A percentile compares a stretch with the other conserved stretches of the same genome.
Evolutionary conservation across 1,284 basidiomycete genomes (phyloP).

Genomic region (Trametes hirsuta): DNA sequence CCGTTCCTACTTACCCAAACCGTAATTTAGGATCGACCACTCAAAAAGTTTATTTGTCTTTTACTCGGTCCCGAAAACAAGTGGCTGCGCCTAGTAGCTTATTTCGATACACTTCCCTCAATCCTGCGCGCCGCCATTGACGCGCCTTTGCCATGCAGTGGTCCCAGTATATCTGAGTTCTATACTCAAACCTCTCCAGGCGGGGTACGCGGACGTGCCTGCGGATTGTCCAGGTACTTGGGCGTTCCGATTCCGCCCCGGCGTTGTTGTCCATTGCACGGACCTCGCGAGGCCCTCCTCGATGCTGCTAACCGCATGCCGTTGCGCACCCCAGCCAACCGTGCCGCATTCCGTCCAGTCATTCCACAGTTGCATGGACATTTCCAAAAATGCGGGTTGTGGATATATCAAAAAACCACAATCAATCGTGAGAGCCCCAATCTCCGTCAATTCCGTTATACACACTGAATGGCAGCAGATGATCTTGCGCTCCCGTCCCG

Average conservation of each 20-base stretch:
- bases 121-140: not conserved
- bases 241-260: not conserved
- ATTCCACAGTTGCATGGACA: too few relatives aligned
- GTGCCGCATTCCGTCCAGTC: too few relatives aligned
- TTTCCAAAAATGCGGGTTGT: not conserved
- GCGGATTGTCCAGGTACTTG: constrained; percentile 2
- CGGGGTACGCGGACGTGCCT: not conserved
- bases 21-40: not conserved
- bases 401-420: not conserved
- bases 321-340: too few relatives aligned
- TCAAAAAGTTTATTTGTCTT: not conserved
- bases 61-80: not conserved
- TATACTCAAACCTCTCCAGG: not conserved
- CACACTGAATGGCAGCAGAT: constrained; percentile 6
- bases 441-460: constrained; percentile 12
- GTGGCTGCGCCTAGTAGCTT: not conserved
- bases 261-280: not conserved
- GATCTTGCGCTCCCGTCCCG: constrained; percentile 3
- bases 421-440: not conserved
- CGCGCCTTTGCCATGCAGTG: not conserved
- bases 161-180: not conserved
- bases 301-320: too few relatives aligned
- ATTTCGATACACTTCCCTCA: not conserved
- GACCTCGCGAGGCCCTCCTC: too few relatives aligned
- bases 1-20: not conserved